Percentiles rank a stretch among this genome's conserved stretches.
phyloP scores from a whole-genome alignment of 345 rosid species.

The Eucalyptus pauciflora region DNA sequence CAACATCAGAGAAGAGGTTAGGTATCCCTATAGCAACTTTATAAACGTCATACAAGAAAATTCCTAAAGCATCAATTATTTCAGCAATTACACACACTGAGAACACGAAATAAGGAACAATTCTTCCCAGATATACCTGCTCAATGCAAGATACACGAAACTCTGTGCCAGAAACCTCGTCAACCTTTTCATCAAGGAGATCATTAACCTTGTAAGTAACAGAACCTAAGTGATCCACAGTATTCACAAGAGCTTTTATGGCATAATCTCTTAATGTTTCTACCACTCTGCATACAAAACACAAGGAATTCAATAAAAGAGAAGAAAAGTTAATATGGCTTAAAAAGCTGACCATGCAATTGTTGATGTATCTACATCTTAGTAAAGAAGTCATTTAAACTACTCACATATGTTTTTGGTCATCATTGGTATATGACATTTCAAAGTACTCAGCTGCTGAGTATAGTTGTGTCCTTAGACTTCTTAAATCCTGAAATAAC shows the following conservation, averaged over 20 bases:
- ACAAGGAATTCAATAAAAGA: background rate
- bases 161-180: slow-evolving; percentile 69
- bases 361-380: background rate
- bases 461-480: slow-evolving; percentile 73
- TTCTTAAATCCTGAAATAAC: slow-evolving; percentile 63
- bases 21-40: background rate
- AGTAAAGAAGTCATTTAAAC: background rate
- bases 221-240: slow-evolving; percentile 94
- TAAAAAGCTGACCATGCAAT: background rate
- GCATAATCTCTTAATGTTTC: slow-evolving; percentile 94
- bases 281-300: slow-evolving; percentile 48
- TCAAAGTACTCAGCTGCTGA: slow-evolving; percentile 97
- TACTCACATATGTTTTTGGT: slow-evolving; percentile 75
- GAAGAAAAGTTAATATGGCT: background rate
- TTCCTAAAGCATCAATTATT: background rate
- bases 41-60: background rate
- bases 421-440: slow-evolving; percentile 67
- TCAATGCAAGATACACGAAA: slow-evolving; percentile 74
- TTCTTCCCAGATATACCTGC: slow-evolving; percentile 35
- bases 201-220: slow-evolving; percentile 82
- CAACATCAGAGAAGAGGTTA: background rate
- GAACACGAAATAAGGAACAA: background rate
- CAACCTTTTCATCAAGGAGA: slow-evolving; percentile 76
- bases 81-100: background rate
- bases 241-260: slow-evolving; percentile 81